Percentiles rank a stretch among this genome's conserved stretches.
Evolutionary conservation across 2,329 filamentous ascomycete genomes (phyloP).

Genomic region (Ophiostoma quercus): DNA sequence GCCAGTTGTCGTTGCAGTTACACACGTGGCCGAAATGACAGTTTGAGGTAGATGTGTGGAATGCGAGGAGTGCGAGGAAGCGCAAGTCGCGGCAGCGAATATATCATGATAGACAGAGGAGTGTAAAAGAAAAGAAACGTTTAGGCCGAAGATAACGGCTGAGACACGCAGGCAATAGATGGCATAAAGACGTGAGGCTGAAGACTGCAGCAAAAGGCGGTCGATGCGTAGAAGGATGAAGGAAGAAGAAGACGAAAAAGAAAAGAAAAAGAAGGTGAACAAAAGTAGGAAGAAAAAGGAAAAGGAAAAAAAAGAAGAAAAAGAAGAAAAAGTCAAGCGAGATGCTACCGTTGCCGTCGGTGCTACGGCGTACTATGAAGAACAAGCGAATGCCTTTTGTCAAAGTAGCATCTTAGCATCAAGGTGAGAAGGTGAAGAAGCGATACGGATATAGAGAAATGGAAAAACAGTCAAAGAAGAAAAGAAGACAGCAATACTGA

Average conservation of each 20-base stretch:
- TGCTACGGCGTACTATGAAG: not conserved
- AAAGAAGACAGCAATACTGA: not conserved
- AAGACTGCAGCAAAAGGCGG: conserved; percentile 6
- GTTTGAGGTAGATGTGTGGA: too few species aligned
- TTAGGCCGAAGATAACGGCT: not conserved
- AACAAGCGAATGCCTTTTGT: too few species aligned
- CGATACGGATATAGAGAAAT: not conserved
- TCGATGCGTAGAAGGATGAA: not conserved
- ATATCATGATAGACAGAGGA: not conserved
- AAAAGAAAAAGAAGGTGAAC: not conserved
- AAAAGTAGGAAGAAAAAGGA: not conserved
- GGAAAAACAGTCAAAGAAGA: not conserved
- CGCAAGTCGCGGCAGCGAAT: too few species aligned
- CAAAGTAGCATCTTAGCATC: not conserved
- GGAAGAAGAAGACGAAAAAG: not conserved
- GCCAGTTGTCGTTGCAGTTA: not conserved
- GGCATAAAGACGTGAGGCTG: not conserved
- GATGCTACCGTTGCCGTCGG: not conserved
- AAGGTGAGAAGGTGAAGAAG: not conserved
- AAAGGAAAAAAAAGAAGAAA: not conserved
- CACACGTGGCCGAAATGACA: not conserved
- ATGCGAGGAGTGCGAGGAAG: too few species aligned
- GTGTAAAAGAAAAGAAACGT: not conserved
- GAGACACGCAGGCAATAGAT: not conserved
- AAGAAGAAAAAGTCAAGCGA: not conserved